A percentile compares a stretch with the other conserved stretches of the same genome.
Evolutionary conservation across 164 flowering plant species (phyloP).

Genomic region (Buxus sempervirens): DNA sequence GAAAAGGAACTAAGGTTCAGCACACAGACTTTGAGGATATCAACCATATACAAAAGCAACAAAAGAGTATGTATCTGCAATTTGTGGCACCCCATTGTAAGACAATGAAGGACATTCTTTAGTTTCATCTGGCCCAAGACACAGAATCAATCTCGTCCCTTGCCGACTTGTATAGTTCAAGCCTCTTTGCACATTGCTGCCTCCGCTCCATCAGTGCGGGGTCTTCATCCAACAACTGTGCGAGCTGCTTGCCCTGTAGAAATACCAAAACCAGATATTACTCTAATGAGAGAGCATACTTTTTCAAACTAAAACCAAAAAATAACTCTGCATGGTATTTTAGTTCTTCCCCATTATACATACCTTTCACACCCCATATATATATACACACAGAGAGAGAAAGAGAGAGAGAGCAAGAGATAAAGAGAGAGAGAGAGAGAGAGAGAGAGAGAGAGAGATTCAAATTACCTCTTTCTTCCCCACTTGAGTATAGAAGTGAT

Average conservation of each 20-base stretch:
- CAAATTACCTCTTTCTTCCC: slow-evolving; percentile 67
- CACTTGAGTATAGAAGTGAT: slow-evolving; percentile 57
- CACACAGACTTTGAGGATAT: no score
- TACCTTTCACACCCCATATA: no score
- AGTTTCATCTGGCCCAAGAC: slow-evolving; percentile 55
- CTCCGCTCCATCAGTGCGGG: slow-evolving; percentile 81
- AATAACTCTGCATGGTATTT: no score
- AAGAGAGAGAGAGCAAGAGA: no score
- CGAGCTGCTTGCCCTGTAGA: slow-evolving; percentile 65
- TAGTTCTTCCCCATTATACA: no score
- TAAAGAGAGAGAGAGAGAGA: not conserved
- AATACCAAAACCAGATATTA: not conserved
- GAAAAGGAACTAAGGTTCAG: no score
- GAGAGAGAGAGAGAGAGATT: not conserved
- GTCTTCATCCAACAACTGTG: slow-evolving; percentile 75
- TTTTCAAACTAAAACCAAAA: no score
- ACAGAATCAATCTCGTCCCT: slow-evolving; percentile 87
- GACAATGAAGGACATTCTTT: slow-evolving; percentile 6
- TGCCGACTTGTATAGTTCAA: slow-evolving; percentile 83
- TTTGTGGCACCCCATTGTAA: not conserved
- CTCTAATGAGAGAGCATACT: no score
- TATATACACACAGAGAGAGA: no score
- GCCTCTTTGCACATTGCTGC: slow-evolving; percentile 73
- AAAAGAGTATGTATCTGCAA: not conserved
- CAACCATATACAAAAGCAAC: not conserved